phyloP scores from a whole-genome alignment of 2,329 filamentous ascomycete species.

The Colletotrichum higginsianum region DNA sequence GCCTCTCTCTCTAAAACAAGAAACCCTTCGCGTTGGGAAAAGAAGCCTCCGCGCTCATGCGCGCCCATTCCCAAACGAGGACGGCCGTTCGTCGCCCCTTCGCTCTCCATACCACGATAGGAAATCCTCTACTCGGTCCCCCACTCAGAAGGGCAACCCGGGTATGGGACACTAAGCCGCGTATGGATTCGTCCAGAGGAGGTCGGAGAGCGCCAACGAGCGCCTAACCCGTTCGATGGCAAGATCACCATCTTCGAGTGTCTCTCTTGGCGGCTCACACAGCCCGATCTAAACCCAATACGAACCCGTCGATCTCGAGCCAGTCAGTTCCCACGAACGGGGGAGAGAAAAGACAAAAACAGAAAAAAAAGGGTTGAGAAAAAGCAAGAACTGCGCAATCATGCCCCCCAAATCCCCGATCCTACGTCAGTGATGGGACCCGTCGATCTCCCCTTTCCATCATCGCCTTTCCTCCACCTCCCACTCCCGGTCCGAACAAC shows the following conservation, averaged over 20 bases:
- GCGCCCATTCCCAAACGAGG: not conserved
- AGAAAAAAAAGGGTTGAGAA: conserved; percentile 1
- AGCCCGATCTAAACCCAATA: not conserved
- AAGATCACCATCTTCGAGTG: not conserved
- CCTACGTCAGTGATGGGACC: conserved; percentile 1
- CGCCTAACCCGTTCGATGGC: not conserved
- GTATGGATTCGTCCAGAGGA: not conserved
- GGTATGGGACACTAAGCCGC: not conserved
- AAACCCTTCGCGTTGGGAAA: not conserved
- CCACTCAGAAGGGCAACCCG: not conserved
- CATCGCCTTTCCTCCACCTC: too few species aligned
- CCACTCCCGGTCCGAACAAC: too few species aligned
- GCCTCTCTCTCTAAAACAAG: not conserved
- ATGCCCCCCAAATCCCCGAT: not conserved
- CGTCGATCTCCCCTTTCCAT: not conserved
- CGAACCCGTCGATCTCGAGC: not conserved
- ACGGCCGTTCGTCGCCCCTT: not conserved
- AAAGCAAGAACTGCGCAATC: not conserved
- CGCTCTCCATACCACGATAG: conserved; percentile 2
- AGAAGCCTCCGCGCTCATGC: too few species aligned
- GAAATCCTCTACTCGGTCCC: not conserved
- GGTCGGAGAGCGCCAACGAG: not conserved
- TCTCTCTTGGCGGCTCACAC: not conserved
- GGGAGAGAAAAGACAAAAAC: not conserved
- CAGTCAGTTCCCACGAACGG: not conserved